Percentiles rank a stretch among this genome's conserved stretches.
Conservation (phyloP, 306 rosid genomes). For the Canavalia gladiata region DNA sequence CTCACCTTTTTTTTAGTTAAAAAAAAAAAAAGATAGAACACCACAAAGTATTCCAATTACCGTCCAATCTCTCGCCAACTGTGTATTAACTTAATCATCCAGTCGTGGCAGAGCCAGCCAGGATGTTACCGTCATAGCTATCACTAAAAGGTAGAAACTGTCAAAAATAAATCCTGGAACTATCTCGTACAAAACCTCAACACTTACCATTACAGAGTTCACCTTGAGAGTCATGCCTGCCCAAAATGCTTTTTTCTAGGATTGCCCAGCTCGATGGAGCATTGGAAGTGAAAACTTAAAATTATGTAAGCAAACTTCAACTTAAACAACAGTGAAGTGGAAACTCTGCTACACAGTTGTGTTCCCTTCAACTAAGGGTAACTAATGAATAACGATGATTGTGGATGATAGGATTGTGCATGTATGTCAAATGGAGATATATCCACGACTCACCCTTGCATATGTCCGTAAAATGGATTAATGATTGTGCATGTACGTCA, state of each 20-base stretch:
- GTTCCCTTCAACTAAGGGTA: conserved; percentile 2
- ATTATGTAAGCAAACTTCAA: conserved; percentile 2
- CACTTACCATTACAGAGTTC: not conserved
- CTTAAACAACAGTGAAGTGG: conserved; percentile 13
- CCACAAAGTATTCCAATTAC: not conserved
- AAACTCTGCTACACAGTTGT: not conserved
- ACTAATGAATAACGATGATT: not conserved
- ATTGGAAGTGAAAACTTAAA: conserved; percentile 15
- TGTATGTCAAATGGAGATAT: not conserved
- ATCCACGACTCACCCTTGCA: conserved; percentile 16
- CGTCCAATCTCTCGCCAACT: not conserved
- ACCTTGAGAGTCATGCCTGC: not conserved
- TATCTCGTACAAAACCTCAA: not conserved
- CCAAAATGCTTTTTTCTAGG: conserved; percentile 3
- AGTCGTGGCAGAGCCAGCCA: not conserved
- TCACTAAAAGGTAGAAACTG: too few relatives aligned
- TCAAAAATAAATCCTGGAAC: not conserved
- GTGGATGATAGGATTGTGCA: not conserved
- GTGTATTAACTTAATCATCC: conserved; percentile 10
- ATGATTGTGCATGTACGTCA: not conserved
- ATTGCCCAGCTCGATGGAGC: conserved; percentile 2
- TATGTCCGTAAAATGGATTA: conserved; percentile 19
- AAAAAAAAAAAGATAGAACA: too few relatives aligned
- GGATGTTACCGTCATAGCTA: too few relatives aligned
- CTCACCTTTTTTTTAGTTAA: not conserved